Base-by-base conservation (phyloP, 441 rosid genomes). In the Bocquillonia castaneifolia region DNA sequence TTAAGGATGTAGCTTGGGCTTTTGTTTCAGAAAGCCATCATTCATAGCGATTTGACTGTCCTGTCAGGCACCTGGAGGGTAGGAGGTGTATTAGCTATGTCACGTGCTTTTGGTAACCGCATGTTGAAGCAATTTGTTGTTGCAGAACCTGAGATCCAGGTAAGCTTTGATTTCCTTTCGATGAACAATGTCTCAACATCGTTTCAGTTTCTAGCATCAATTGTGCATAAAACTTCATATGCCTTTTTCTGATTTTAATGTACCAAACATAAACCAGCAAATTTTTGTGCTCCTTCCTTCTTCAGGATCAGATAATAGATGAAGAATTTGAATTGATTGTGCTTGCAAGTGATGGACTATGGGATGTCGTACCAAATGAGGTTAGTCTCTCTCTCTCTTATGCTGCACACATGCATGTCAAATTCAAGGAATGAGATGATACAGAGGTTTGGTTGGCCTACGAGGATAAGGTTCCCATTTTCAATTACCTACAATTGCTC, bases 71-170 rank as follows among this genome's bases (percentile, higher is more conserved):
- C 98, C 60, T 95, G 99, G 99, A 85, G 99, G 79, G 99, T 95
- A 53, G 99, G 99, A 64, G 99, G 97, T 67, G 97, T 95, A 36
- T 73, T 87, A 76, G 98, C 99, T 51, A 92, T 94, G 99, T 92
- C 98, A 59, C 88, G 98, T 59, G 99, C 99, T 60, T 94, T 94
- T 73, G 99, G 99, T 17, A 95, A 95, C 79, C 92, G 96, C 66
- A 89, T 95, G 99, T 76, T 95, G 85, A 92, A 95, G 87, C 98
- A 86, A 81, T 95, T 84, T 66, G 96, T 95, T 54, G 89, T 90
- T 73, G 98, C 99, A 17, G 99, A 95, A 74, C 98, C 99, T 17
- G 98, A 95, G 79, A 92, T 95, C 71, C 99, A 90, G 96, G 98
- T 95, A 83, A 78, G 56, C 31, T 31, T 14, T 54, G 29, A 66